Base-by-base conservation (phyloP, 1,284 basidiomycete species). In the Anthracocystis panici-leucophaei region DNA sequence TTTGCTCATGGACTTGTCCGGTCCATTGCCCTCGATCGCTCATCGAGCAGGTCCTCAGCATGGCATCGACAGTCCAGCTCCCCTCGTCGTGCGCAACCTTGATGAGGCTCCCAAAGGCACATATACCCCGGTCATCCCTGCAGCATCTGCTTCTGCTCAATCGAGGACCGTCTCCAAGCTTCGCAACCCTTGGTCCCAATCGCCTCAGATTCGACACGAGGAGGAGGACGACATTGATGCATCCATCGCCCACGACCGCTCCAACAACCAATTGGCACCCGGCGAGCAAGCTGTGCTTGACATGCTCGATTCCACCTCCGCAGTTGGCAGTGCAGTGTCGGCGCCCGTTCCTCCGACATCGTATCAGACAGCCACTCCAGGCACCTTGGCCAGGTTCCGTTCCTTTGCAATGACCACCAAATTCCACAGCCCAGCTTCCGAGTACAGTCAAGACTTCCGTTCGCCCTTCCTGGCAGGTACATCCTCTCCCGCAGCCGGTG, bases 211-310 rank as follows among this genome's bases (percentile, higher is more conserved):
- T 18, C 52, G 42, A 48, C 59, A 48, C 57, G 71, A 74, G 25
- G 71, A 77, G 33, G 67, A 77, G 3, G 71, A 74, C 45, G 27
- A 58, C 11, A 46, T 73, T 14, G 75, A 77, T 46, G 69, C 66
- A n/a, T 73, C 66, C 18, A 65, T 77, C 21, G 75, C 75, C 2
- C 55, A 51, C 14, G 65, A 72, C 27, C 64, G 66, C 5, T 60
- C 54, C 25, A 69, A 48, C 40, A 56, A 64, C 16, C 52, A 52
- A 38, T 44, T 78, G 8, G 77, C 48, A 9, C 31, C 31, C 4
- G 77, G 61, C 25, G 78, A 80, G 45, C 52, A 63, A 20, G 77
- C 78, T 5, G 78, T 78, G 11, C 68, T 80, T 29, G 64, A 73
- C 54, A 78, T 80, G 78, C 76, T 80, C 35, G 78, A 77, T n/a